Conservation (phyloP, 495 filamentous ascomycete genomes). For the Penicillium atrosanguineum region DNA sequence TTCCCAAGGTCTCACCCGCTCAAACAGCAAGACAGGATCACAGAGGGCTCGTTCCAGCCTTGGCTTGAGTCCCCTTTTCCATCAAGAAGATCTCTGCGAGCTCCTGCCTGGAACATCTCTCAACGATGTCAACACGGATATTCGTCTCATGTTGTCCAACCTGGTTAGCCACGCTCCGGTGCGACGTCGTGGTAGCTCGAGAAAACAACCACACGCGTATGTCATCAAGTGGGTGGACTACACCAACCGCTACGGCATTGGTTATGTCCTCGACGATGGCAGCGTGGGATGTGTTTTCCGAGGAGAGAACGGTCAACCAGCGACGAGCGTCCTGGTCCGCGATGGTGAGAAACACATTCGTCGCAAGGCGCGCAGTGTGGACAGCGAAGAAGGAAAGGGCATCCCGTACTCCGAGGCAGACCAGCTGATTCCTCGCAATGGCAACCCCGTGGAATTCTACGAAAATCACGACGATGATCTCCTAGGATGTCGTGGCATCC, state of each 20-base stretch:
- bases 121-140: constrained; percentile 38
- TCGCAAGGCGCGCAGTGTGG: constrained; percentile 51
- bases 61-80: constrained; percentile 39
- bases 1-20: constrained; percentile 22
- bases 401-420: constrained; percentile 58
- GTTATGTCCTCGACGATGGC: constrained; percentile 81
- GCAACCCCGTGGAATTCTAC: constrained; percentile 71
- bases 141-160: constrained; percentile 44
- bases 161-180: constrained; percentile 33
- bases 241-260: constrained; percentile 84
- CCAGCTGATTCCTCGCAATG: constrained; percentile 63
- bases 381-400: constrained; percentile 49
- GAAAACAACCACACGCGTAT: constrained; percentile 42
- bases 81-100: constrained; percentile 36
- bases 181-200: constrained; percentile 31
- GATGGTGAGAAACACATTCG: constrained; percentile 54
- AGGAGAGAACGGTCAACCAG: constrained; percentile 57
- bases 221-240: constrained; percentile 96
- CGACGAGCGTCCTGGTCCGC: constrained; percentile 66
- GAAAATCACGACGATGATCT: constrained; percentile 62
- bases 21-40: constrained; percentile 35
- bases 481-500: constrained; percentile 53
- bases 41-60: constrained; percentile 40
- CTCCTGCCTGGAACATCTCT: constrained; percentile 37
- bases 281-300: constrained; percentile 80